Base-by-base conservation (phyloP, 2,329 filamentous ascomycete genomes). In the Chrysoporthe deuterocubensis region DNA sequence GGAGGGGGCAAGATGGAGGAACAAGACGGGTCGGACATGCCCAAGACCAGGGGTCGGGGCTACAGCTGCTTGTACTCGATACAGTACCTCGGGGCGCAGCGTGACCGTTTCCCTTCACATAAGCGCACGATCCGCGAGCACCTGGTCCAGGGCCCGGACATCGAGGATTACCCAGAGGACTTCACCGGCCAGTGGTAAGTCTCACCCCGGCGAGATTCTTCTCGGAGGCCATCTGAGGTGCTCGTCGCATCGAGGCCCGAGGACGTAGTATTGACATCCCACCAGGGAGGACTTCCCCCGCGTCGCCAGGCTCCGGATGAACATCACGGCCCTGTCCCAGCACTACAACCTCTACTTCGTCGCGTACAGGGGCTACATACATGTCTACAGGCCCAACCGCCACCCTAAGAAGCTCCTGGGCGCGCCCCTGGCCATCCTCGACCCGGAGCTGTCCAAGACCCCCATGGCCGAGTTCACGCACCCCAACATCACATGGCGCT, bases 331-430 rank as follows among this genome's bases (percentile, higher is more conserved):
- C 1, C 77, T 90, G 14, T 89, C 87, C 0, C 86, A 88, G 70
- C 77, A 76, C 54, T 85, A 84, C 74, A 88, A 89, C 82, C 82
- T 90, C 32, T 90, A 89, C 75, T 88, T 90, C 72, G 84, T 82
- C 13, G 89, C 86, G 14, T 89, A 88, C 69, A 78, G 81, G 67
- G 81, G 85, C 58, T 79, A 81, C 64, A 85, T 91, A 16, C 85
- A 89, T 71, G 81, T 89, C 69, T 90, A 85, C 71, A 79, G 72
- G 78, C 67, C 87, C 81, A 48, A 81, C 78, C 66, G 82, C 78
- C 71, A 81, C 80, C 67, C 80, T 75, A 84, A 88, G 16, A 48
- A 58, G 71, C 80, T 79, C 6, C 76, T 91, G 7, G 81, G 83
- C 4, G 71, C 76, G 2, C 83, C 88, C 3, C 81, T 86, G 65